These are phyloP conservation scores for Vigna hirtella DNA, from an alignment of 306 rosid genomes.

Conservation along the genomic window DNA sequence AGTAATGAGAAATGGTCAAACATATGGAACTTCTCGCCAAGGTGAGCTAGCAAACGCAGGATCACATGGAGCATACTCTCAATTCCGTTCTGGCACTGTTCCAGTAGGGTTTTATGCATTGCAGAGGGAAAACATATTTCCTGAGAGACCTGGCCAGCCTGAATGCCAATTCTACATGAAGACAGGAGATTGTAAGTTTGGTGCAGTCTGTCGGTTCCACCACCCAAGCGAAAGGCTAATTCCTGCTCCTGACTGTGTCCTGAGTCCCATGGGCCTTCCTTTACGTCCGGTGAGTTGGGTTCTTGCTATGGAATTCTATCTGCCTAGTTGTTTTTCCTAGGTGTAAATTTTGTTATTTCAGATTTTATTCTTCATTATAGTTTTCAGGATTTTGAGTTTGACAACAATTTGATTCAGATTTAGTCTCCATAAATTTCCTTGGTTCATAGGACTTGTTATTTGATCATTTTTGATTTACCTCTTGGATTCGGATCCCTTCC, in stretches of 20 bases:
- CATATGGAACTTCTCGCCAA: conserved; percentile 69
- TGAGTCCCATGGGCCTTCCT: conserved; percentile 92
- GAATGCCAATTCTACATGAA: conserved; percentile 97
- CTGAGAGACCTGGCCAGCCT: conserved; percentile 96
- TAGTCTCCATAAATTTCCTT: conserved; percentile 1
- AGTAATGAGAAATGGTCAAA: conserved; percentile 62
- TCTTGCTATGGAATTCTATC: conserved; percentile 19
- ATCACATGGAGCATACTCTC: conserved; percentile 69
- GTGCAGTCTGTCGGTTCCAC: conserved; percentile 89
- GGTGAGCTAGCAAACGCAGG: conserved; percentile 67
- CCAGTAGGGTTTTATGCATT: conserved; percentile 75
- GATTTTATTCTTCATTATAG: conserved; percentile 20
- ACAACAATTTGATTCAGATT: conserved; percentile 14
- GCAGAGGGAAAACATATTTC: conserved; percentile 90
- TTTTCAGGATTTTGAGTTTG: neutral
- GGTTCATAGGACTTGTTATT: conserved; percentile 6
- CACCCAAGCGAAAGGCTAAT: conserved; percentile 82
- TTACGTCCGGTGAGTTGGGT: conserved; percentile 78
- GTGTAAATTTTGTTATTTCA: conserved; percentile 20
- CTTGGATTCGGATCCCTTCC: conserved; percentile 8
- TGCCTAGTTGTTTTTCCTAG: conserved; percentile 33
- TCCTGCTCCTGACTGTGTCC: conserved; percentile 85
- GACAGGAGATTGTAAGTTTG: conserved; percentile 95
- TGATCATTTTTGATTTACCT: conserved; percentile 11
- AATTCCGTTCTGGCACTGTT: conserved; percentile 61